Percentiles rank a stretch among this genome's conserved stretches.
These are phyloP conservation scores for Phanerodontia chrysosporium DNA, from an alignment of 768 basidiomycete species.

Conservation along the genomic window DNA sequence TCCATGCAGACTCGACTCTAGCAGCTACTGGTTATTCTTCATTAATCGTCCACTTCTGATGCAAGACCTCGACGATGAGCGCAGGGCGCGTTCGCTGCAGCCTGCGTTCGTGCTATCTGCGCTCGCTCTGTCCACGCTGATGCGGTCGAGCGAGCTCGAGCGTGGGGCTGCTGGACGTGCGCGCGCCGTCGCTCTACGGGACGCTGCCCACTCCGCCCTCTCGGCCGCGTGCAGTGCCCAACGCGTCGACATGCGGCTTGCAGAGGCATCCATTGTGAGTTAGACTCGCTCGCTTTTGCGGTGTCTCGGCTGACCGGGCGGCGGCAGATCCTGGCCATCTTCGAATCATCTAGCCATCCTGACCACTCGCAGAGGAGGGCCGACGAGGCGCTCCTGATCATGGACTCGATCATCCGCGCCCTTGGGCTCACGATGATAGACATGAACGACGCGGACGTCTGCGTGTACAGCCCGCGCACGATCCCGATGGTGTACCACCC, in stretches of 20 bases:
- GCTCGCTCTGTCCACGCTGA: constrained; percentile 66
- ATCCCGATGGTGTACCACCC: constrained; percentile 18
- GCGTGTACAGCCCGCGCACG: constrained; percentile 10
- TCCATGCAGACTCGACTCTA: constrained; percentile 51
- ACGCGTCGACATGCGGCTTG: constrained; percentile 56
- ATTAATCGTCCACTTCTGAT: constrained; percentile 56
- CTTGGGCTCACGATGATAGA: constrained; percentile 57
- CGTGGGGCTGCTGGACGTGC: constrained; percentile 47
- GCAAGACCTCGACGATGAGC: constrained; percentile 46
- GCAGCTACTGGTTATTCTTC: constrained; percentile 66
- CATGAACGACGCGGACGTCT: constrained; percentile 37
- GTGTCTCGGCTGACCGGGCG: background rate
- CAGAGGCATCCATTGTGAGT: constrained; percentile 68
- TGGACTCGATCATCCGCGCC: constrained; percentile 62
- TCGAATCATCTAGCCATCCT: constrained; percentile 73
- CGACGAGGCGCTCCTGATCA: constrained; percentile 45
- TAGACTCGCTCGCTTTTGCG: background rate
- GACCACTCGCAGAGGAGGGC: constrained; percentile 54
- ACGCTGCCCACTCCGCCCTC: constrained; percentile 51
- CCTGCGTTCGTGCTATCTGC: constrained; percentile 67
- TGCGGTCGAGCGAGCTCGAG: constrained; percentile 69
- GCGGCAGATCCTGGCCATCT: constrained; percentile 67
- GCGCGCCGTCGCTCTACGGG: constrained; percentile 54
- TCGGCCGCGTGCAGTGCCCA: constrained; percentile 45
- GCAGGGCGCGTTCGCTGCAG: constrained; percentile 56